Base-by-base conservation (phyloP, 2,329 filamentous ascomycete genomes). In the Colletotrichum melonis region DNA sequence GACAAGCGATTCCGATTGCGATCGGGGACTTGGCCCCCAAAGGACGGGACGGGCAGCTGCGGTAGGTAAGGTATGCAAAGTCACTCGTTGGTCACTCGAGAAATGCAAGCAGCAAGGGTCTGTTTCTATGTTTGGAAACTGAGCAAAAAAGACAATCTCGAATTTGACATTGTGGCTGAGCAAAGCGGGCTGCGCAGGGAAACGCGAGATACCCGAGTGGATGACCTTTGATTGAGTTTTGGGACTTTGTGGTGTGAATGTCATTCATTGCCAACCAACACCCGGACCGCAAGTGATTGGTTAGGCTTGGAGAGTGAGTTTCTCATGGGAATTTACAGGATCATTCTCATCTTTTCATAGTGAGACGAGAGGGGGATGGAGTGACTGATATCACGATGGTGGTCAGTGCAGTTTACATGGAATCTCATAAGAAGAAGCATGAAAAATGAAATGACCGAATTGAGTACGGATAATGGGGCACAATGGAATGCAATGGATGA, bases 91-190 rank as follows among this genome's bases (percentile, higher is more conserved):
- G 59, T 46, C 59, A 35, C 59, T 30, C 11, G 35, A 42, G 38
- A 22, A 49, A 49, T 49, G 42, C 19, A 49, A 19, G 16, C 42
- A 49, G 16, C 42, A 49, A n/a, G 42, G 42, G 42, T 49, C 38
- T 57, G 63, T 65, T 65, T 65, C 63, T 57, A 65, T 65, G 63
- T 65, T 65, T 65, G 63, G 63, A 65, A 65, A 65, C 52, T 5
- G 38, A 9, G 38, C 38, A 42, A 16, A 26, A 24, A 46, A 30
- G 11, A 12, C 22, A 42, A 12, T 55, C 24, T 24, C 26, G n/a
- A 32, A 32, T 8, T 56, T 35, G 46, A 54, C 63, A 16, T 65
- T 57, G 63, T 65, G 63, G 63, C 63, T 65, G 52, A 65, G 63
- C 63, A 56, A 16, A 16, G 32, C 30, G 30, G 32, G 63, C 52